phyloP scores from a whole-genome alignment of 768 basidiomycete species.

The Auriscalpium vulgare region DNA sequence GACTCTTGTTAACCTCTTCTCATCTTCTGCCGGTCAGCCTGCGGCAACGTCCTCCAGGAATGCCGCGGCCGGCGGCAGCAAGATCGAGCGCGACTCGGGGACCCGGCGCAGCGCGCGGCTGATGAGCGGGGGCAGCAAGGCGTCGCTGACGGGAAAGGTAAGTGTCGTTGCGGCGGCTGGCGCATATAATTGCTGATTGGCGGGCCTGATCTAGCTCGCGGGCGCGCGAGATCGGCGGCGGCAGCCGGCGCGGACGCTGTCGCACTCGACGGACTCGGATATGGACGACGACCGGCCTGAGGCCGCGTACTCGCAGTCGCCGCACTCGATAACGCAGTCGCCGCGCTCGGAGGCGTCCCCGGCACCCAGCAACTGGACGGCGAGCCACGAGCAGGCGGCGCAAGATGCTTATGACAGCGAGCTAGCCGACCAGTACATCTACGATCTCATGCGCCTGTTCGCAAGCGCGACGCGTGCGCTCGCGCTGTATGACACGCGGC shows the following conservation, averaged over 20 bases:
- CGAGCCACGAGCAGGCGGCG: slow-evolving; percentile 60
- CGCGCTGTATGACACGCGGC: slow-evolving; percentile 66
- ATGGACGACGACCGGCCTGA: slow-evolving; percentile 58
- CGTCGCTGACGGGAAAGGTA: slow-evolving; percentile 47
- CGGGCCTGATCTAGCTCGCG: slow-evolving; percentile 20
- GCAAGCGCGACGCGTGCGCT: slow-evolving; percentile 72
- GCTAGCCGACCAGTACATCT: slow-evolving; percentile 76
- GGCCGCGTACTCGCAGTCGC: slow-evolving; percentile 52
- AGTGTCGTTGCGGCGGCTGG: slow-evolving; percentile 6
- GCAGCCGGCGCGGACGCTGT: slow-evolving; percentile 43
- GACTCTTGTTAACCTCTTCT: slow-evolving; percentile 83
- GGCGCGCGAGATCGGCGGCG: slow-evolving; percentile 54
- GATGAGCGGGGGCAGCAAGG: slow-evolving; percentile 50
- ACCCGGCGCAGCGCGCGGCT: slow-evolving; percentile 72
- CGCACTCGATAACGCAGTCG: slow-evolving; percentile 24
- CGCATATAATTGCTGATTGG: neutral
- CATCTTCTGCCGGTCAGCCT: slow-evolving; percentile 64
- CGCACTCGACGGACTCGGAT: slow-evolving; percentile 62
- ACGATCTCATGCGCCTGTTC: slow-evolving; percentile 73
- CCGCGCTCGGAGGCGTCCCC: slow-evolving; percentile 47
- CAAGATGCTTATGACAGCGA: slow-evolving; percentile 65
- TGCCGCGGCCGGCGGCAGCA: slow-evolving; percentile 27
- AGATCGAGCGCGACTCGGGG: slow-evolving; percentile 44
- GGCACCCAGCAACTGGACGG: slow-evolving; percentile 54
- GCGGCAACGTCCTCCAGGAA: slow-evolving; percentile 53